Base-by-base conservation (phyloP, 2,329 filamentous ascomycete genomes). In the Diaporthe batatas region DNA sequence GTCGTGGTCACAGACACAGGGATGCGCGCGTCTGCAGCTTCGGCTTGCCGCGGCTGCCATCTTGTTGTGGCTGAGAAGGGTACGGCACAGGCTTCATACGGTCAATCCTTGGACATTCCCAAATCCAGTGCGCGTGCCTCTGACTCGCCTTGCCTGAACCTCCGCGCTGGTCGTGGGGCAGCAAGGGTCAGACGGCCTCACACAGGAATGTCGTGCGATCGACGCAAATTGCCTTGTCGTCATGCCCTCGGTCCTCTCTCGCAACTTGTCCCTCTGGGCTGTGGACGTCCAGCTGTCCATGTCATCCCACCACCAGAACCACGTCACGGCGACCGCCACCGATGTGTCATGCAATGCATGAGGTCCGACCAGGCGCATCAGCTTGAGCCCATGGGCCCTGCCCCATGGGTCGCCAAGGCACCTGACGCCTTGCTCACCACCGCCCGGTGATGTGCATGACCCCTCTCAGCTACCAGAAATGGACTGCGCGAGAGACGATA, bases 321-420 rank as follows among this genome's bases (percentile, higher is more conserved):
- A 79, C 81, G 81, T 81, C 81, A 72, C 77, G 82, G 84, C 82
- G 82, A 73, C 75, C 75, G 81, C 82, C 80, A 81, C 71, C 71
- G 81, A 81, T 85, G 83, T 83, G 86, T 85, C 84, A 84, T 83
- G 82, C 79, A 73, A 34, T 12, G 76, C 79, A 82, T 84, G 86
- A 84, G 82, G 83, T 84, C 84, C 81, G 86, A 83, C 85, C 88
- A 87, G 86, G 84, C 87, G 87, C 87, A 90, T 90, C 84, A 90
- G 81, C 86, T 82, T 83, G 80, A 78, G 78, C 79, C 82, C 81
- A 82, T 83, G 80, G 82, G 85, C 81, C 51, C 76, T 80, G 75
- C 80, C 84, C 83, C 79, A 83, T 81, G 81, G 81, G 77, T 77
- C 77, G 71, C 78, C 82, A 79, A 83, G 87, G 82, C 88, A 87